These are phyloP conservation scores for Sisymbrium irio DNA, from an alignment of 345 rosid genomes.

Conservation along the genomic window DNA sequence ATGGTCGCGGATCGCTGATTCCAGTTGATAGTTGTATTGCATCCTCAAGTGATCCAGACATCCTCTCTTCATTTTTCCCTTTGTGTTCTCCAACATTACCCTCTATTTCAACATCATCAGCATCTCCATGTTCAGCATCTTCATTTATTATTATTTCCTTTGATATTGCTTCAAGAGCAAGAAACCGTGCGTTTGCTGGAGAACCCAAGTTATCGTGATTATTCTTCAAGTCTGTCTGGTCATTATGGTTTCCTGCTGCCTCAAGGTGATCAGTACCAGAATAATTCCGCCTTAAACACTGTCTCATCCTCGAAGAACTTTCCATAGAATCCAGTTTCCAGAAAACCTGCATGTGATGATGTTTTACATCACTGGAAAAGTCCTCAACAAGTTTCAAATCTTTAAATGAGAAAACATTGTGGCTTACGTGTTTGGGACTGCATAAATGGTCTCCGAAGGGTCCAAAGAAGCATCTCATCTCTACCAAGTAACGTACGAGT, in stretches of 20 bases:
- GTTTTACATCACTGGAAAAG: conserved; percentile 5
- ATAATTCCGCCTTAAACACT: conserved; percentile 67
- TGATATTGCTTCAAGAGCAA: conserved; percentile 71
- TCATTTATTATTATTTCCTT: conserved; percentile 58
- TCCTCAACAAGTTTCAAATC: not conserved
- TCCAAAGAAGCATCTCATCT: conserved; percentile 83
- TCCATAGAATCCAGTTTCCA: conserved; percentile 96
- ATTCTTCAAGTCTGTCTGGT: conserved; percentile 41
- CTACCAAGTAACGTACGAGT: conserved; percentile 76
- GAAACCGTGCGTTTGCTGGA: conserved; percentile 56
- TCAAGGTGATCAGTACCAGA: conserved; percentile 66
- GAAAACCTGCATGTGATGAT: conserved; percentile 49
- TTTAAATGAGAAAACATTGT: conserved; percentile 6
- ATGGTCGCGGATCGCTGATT: conserved; percentile 48
- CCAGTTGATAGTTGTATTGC: conserved; percentile 40
- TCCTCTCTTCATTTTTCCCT: conserved; percentile 40
- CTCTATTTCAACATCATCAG: conserved; percentile 46
- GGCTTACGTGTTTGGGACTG: conserved; percentile 58
- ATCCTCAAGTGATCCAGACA: conserved; percentile 49
- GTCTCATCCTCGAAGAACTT: conserved; percentile 92
- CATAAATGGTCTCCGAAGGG: conserved; percentile 58
- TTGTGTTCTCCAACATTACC: conserved; percentile 39
- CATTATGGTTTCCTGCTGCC: conserved; percentile 66
- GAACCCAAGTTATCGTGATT: conserved; percentile 42
- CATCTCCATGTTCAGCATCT: conserved; percentile 63